phyloP scores from a whole-genome alignment of 2,329 filamentous ascomycete genomes.

The Celoporthe dispersa region DNA sequence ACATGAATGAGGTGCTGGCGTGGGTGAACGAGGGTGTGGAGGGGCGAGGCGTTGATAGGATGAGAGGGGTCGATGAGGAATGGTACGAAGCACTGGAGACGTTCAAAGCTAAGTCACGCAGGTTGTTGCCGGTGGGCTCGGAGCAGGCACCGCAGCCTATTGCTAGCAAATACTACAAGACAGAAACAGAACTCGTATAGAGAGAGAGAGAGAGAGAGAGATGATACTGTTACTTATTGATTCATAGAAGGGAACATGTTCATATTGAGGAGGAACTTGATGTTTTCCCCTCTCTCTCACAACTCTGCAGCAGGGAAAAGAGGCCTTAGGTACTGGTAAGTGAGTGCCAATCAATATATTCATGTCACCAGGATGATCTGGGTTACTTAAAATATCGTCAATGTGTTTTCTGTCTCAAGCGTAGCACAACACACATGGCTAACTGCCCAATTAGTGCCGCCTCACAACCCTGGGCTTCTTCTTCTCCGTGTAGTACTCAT shows the following conservation, averaged over 20 bases:
- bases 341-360: no score
- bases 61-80: conserved; percentile 40
- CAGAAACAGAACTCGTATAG: conserved; percentile 15
- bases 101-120: conserved; percentile 31
- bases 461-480: conserved; percentile 18
- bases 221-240: no score
- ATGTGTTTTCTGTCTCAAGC: no score
- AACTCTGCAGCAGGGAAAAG: not conserved
- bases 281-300: no score
- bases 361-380: no score
- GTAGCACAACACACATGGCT: not conserved
- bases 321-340: no score
- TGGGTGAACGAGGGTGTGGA: conserved; percentile 32
- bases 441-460: not conserved
- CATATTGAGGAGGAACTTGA: not conserved
- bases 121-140: conserved; percentile 16
- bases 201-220: not conserved
- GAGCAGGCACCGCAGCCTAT: conserved; percentile 27
- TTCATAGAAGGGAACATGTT: no score
- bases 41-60: conserved; percentile 33
- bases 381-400: no score
- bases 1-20: conserved; percentile 39
- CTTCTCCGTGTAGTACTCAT: conserved; percentile 49
- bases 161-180: conserved; percentile 26
- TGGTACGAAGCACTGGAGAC: conserved; percentile 36